A percentile compares a stretch with the other conserved stretches of the same genome.
phyloP scores from a whole-genome alignment of 352 stramenopile species.

The Peronospora tabacina region DNA sequence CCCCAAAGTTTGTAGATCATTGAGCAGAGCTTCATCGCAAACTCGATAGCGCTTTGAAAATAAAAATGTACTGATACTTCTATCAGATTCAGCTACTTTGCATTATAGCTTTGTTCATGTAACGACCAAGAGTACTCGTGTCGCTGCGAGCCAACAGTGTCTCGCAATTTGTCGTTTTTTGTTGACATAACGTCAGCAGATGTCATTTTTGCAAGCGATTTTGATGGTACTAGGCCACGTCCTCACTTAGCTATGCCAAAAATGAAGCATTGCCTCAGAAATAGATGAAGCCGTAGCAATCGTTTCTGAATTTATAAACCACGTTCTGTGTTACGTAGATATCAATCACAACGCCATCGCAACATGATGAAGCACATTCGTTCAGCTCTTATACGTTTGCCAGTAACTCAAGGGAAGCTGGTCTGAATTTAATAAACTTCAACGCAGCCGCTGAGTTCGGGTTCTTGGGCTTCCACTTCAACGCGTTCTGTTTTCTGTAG shows the following conservation, averaged over 20 bases:
- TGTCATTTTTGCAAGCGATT: not conserved
- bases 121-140: too few relatives aligned
- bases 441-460: conserved; percentile 36
- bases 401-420: conserved; percentile 24
- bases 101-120: not conserved
- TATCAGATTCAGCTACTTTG: not conserved
- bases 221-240: too few relatives aligned
- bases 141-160: too few relatives aligned
- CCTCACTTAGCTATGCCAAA: too few relatives aligned
- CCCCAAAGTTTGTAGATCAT: conserved; percentile 3
- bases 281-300: too few relatives aligned
- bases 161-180: too few relatives aligned
- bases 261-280: too few relatives aligned
- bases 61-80: not conserved
- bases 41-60: conserved; percentile 1
- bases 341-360: too few relatives aligned
- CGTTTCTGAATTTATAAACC: too few relatives aligned
- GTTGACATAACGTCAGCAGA: too few relatives aligned
- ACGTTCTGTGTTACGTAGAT: too few relatives aligned
- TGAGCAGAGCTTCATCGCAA: conserved; percentile 15
- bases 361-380: not conserved
- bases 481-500: conserved; percentile 36
- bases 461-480: conserved; percentile 47
- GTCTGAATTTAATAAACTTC: conserved; percentile 51
- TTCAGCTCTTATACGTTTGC: conserved; percentile 6